Percentiles rank a stretch among this genome's conserved stretches.
Evolutionary conservation across 345 rosid species (phyloP).

Genomic region (Lenwebbia sp.): DNA sequence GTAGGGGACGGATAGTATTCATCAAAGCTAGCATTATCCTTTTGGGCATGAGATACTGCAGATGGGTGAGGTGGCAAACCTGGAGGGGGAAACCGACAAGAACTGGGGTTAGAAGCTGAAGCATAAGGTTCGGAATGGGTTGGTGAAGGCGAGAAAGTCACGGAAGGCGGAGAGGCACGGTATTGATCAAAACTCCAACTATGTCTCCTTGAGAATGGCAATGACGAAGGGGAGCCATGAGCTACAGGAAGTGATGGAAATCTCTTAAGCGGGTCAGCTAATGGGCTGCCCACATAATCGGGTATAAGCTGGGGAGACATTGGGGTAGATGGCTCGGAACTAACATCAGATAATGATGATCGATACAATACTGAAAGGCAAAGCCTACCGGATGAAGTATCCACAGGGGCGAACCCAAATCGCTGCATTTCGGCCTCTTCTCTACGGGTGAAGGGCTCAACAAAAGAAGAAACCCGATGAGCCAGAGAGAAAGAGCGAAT

Average conservation of each 20-base stretch:
- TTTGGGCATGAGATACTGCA: constrained; percentile 33
- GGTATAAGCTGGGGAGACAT: constrained; percentile 76
- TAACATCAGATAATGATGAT: constrained; percentile 48
- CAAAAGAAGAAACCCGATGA: constrained; percentile 71
- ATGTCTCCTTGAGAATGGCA: constrained; percentile 74
- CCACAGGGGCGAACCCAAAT: constrained; percentile 78
- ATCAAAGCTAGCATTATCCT: constrained; percentile 36
- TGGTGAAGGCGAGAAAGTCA: constrained; percentile 77
- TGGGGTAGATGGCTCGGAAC: constrained; percentile 62
- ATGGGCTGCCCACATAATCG: constrained; percentile 95
- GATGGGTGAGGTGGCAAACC: constrained; percentile 52
- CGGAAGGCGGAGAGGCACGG: constrained; percentile 58
- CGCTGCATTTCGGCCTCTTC: constrained; percentile 84
- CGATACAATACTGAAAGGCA: constrained; percentile 69
- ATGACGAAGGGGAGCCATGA: constrained; percentile 65
- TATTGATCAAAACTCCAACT: constrained; percentile 77
- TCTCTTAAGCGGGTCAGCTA: constrained; percentile 77
- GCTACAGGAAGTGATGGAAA: constrained; percentile 70
- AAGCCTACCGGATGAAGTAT: constrained; percentile 73
- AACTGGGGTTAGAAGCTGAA: constrained; percentile 38
- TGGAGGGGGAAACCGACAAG: constrained; percentile 23
- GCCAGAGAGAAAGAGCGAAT: constrained; percentile 45
- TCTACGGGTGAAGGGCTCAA: constrained; percentile 71
- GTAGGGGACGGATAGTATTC: constrained; percentile 52
- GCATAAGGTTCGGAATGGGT: constrained; percentile 60